Evolutionary conservation across 2,329 filamentous ascomycete species (phyloP).

Genomic region (Elsinoe perseae): DNA sequence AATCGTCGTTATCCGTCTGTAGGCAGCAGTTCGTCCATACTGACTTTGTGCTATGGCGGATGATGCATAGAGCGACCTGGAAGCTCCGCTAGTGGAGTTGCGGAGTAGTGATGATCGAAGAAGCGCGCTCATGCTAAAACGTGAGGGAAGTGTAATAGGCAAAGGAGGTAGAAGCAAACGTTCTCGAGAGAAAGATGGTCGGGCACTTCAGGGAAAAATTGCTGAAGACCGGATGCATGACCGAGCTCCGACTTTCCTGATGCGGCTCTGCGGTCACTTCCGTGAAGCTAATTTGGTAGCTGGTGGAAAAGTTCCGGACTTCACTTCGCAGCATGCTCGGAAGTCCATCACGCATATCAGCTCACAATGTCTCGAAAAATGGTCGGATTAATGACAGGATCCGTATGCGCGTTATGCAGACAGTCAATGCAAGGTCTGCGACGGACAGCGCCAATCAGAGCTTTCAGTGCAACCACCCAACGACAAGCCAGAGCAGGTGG

Average conservation of each 20-base stretch:
- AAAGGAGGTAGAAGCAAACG: not conserved
- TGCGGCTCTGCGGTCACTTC: conserved; percentile 11
- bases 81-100: conserved; percentile 7
- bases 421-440: conserved; percentile 14
- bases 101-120: conserved; percentile 15
- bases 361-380: not conserved
- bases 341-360: not conserved
- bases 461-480: not conserved
- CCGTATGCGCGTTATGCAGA: conserved; percentile 34
- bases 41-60: conserved; percentile 29
- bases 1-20: conserved; percentile 38
- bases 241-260: conserved; percentile 8
- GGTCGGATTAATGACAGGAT: conserved; percentile 23
- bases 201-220: conserved; percentile 6
- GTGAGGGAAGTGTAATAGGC: conserved; percentile 14
- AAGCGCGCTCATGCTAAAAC: conserved; percentile 39
- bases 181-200: not conserved
- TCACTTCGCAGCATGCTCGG: not conserved
- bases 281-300: conserved; percentile 2
- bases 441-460: not conserved
- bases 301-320: conserved; percentile 10
- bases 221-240: not conserved
- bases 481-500: not conserved
- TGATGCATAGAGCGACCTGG: conserved; percentile 23
- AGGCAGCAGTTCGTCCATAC: conserved; percentile 41